Evolutionary conservation across 2,329 filamentous ascomycete species (phyloP).

Genomic region (Blastomyces emzantsi): DNA sequence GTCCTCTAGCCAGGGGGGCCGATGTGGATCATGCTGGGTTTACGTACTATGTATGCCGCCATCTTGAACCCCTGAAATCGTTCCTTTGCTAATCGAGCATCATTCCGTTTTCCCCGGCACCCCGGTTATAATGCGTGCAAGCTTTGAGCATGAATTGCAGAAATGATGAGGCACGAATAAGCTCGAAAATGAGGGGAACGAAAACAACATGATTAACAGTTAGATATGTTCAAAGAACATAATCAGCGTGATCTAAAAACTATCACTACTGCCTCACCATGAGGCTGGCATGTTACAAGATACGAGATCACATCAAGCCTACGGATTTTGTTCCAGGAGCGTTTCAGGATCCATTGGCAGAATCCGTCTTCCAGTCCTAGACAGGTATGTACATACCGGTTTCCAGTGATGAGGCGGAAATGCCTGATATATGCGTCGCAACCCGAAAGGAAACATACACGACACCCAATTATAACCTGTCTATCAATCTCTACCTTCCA

Average conservation of each 20-base stretch:
- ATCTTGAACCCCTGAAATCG: not conserved
- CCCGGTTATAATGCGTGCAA: not conserved
- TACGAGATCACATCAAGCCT: not conserved
- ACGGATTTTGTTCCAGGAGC: not conserved
- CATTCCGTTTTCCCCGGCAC: not conserved
- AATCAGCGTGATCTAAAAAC: not conserved
- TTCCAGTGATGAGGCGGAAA: not conserved
- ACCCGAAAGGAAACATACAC: not conserved
- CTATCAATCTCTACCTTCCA: not conserved
- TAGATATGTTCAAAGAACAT: not conserved
- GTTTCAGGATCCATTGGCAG: not conserved
- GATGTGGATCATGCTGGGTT: not conserved
- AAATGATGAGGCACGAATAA: not conserved
- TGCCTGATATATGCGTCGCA: not conserved
- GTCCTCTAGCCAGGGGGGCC: not conserved
- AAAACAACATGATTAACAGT: not conserved
- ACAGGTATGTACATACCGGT: not conserved
- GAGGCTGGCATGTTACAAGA: not conserved
- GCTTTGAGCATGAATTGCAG: not conserved
- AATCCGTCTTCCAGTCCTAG: not conserved
- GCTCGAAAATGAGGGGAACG: not conserved
- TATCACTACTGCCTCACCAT: not conserved
- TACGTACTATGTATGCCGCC: not conserved
- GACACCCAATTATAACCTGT: not conserved
- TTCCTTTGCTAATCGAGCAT: not conserved